These are phyloP conservation scores for Panellus pusillus DNA, from an alignment of 768 basidiomycete species.

Conservation along the genomic window DNA sequence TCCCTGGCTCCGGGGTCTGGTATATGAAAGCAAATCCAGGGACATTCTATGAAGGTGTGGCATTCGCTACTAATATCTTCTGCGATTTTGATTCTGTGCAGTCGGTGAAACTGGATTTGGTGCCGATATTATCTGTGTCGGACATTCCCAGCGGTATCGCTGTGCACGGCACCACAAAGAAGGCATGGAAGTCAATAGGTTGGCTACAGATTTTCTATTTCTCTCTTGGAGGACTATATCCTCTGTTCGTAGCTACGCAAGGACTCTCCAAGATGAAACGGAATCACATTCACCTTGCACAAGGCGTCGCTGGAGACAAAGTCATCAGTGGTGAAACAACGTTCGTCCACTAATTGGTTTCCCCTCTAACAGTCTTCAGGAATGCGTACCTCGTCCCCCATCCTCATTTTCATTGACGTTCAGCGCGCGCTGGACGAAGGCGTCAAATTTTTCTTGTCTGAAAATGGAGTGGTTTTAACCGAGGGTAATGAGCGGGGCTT, in stretches of 20 bases:
- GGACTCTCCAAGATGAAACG: constrained; percentile 85
- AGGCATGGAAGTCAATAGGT: constrained; percentile 69
- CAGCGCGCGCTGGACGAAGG: constrained; percentile 67
- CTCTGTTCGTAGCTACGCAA: constrained; percentile 45
- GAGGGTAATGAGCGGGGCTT: constrained; percentile 70
- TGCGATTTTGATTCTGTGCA: constrained; percentile 27
- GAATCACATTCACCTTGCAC: constrained; percentile 92
- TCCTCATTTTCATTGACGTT: constrained; percentile 83
- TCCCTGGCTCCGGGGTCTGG: constrained; percentile 44
- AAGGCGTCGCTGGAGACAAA: constrained; percentile 63
- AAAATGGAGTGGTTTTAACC: constrained; percentile 88
- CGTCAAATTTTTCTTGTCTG: constrained; percentile 73
- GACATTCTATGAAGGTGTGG: constrained; percentile 78
- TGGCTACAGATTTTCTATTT: constrained; percentile 36
- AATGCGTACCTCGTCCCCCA: constrained; percentile 74
- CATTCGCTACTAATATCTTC: not conserved
- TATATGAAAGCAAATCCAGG: constrained; percentile 92
- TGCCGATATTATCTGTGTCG: constrained; percentile 50
- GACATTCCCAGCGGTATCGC: constrained; percentile 73
- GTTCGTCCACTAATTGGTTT: not conserved
- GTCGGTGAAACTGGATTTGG: constrained; percentile 69
- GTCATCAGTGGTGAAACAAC: constrained; percentile 72
- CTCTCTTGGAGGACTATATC: not conserved
- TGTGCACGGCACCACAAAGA: constrained; percentile 75
- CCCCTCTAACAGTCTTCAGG: constrained; percentile 42